Percentiles rank a stretch among this genome's conserved stretches.
These are phyloP conservation scores for Theileria orientalis DNA, from an alignment of 169 alveolate species.

Conservation along the genomic window DNA sequence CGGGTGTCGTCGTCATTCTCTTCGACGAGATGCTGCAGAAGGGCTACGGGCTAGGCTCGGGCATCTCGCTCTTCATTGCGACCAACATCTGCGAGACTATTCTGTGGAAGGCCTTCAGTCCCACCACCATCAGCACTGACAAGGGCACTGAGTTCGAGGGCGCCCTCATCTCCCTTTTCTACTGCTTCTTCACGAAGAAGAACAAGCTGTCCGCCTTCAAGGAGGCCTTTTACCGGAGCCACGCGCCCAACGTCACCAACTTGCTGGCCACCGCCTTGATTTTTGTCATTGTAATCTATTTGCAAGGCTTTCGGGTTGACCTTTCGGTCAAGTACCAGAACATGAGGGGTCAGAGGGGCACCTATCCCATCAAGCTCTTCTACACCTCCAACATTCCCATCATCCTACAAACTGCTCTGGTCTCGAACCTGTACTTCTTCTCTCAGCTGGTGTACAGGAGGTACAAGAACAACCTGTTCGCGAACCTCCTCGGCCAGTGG, in stretches of 20 bases:
- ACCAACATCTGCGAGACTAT: slow-evolving; percentile 99
- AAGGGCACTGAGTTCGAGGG: slow-evolving; percentile 99
- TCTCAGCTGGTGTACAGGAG: slow-evolving; percentile 97
- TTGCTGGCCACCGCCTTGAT: slow-evolving; percentile 95
- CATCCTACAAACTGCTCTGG: slow-evolving; percentile 96
- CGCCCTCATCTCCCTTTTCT: slow-evolving; percentile 96
- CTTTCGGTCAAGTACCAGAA: slow-evolving; percentile 92
- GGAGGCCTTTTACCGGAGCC: slow-evolving; percentile 95
- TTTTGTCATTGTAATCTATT: slow-evolving; percentile 96
- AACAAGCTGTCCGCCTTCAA: slow-evolving; percentile 77
- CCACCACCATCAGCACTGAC: slow-evolving; percentile 97
- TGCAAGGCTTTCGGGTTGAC: slow-evolving; percentile 99
- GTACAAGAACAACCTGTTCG: slow-evolving; percentile 93
- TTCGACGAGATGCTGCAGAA: slow-evolving; percentile 98
- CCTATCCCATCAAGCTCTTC: slow-evolving; percentile 99
- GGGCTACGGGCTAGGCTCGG: slow-evolving; percentile 99
- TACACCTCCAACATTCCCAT: slow-evolving; percentile 99
- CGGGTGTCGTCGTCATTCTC: slow-evolving; percentile 98
- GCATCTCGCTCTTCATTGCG: slow-evolving; percentile 99
- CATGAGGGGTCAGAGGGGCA: slow-evolving; percentile 95
- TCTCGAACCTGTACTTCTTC: slow-evolving; percentile 98
- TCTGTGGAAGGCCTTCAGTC: slow-evolving; percentile 98
- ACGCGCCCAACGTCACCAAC: slow-evolving; percentile 97
- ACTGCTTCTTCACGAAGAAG: slow-evolving; percentile 92
- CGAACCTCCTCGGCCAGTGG: slow-evolving; percentile 94